Base-by-base conservation (phyloP, 2,329 filamentous ascomycete species). In the Beauveria medogensis region DNA sequence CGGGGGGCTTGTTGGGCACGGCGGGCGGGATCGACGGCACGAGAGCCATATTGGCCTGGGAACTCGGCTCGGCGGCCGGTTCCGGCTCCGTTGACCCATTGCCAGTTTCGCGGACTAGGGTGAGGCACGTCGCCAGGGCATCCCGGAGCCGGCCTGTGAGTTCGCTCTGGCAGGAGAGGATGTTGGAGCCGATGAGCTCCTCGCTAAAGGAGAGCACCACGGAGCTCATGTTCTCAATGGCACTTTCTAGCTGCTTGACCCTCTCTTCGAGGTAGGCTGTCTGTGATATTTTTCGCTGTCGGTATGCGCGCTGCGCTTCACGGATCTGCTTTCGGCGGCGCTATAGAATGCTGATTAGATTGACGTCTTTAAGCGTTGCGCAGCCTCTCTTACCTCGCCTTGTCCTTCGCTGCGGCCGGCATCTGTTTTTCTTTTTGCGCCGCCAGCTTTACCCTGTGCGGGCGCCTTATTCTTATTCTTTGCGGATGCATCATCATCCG, bases 321-420 rank as follows among this genome's bases (percentile, higher is more conserved):
- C 90, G 84, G 63, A 94, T 92, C 70, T 94, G 90, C 7, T 89
- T 91, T 60, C 90, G 82, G 57, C 90, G 86, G 63, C 89, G 85
- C 87, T 87, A 22, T 26, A 24, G 6, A n/a, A n/a, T 6, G 24
- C 14, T 10, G 24, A 26, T 18, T 34, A 30, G 18, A 16, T n/a
- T 7, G 7, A 3, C 9, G 18, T 43, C 18, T 7, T 18, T 0
- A 37, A 37, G 7, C 41, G 16, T 20, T 20, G 41, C 41, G 41
- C 41, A 10, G 26, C n/a, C 2, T 18, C 5, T 24, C 48, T 53
- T 55, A 60, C 58, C 58, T 60, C 58, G 41, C 58, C 58, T 20
- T 51, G 58, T 8, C 18, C 51, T 5, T 40, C 51, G 20, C 40
- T 59, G 4, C 40, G 22, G 10, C 14, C 43, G 9, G 43, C 26